Conservation (phyloP, 2,329 filamentous ascomycete genomes). For the Arachnomyces sp. region DNA sequence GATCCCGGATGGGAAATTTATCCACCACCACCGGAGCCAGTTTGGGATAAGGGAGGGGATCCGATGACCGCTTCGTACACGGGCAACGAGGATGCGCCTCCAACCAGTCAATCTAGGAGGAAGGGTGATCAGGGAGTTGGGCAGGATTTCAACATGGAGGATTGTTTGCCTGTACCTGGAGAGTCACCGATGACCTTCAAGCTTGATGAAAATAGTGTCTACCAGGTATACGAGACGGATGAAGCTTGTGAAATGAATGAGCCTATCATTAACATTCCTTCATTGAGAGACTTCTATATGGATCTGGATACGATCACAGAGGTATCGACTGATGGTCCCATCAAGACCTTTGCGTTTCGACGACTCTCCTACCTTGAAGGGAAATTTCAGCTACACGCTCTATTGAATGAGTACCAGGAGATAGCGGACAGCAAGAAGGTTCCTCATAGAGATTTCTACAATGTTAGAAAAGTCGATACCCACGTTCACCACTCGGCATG, state of each 20-base stretch:
- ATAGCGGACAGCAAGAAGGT: constrained; percentile 97
- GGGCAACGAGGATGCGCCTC: constrained; percentile 19
- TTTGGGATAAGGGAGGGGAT: constrained; percentile 62
- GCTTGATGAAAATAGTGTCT: constrained; percentile 78
- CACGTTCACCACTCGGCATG: constrained; percentile 98
- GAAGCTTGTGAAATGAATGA: constrained; percentile 53
- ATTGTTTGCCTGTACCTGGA: constrained; percentile 65
- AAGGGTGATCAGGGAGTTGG: constrained; percentile 88
- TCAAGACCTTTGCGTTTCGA: constrained; percentile 93
- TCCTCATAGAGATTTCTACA: constrained; percentile 97
- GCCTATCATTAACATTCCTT: constrained; percentile 77
- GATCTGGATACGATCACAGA: constrained; percentile 79
- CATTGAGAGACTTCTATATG: constrained; percentile 90
- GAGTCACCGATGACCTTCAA: constrained; percentile 64
- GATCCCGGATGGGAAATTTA: constrained; percentile 78
- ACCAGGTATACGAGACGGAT: constrained; percentile 75
- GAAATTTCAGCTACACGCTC: constrained; percentile 88
- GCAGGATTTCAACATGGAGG: constrained; percentile 78
- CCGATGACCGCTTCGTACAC: constrained; percentile 22
- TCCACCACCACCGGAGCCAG: constrained; percentile 81
- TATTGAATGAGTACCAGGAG: constrained; percentile 95
- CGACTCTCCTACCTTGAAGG: constrained; percentile 91
- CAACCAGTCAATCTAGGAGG: constrained; percentile 39
- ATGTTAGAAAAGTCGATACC: constrained; percentile 95
- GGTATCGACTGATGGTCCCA: constrained; percentile 90